Evolutionary conservation across 768 basidiomycete genomes (phyloP).

Genomic region (Leucosporidium yakuticum): DNA sequence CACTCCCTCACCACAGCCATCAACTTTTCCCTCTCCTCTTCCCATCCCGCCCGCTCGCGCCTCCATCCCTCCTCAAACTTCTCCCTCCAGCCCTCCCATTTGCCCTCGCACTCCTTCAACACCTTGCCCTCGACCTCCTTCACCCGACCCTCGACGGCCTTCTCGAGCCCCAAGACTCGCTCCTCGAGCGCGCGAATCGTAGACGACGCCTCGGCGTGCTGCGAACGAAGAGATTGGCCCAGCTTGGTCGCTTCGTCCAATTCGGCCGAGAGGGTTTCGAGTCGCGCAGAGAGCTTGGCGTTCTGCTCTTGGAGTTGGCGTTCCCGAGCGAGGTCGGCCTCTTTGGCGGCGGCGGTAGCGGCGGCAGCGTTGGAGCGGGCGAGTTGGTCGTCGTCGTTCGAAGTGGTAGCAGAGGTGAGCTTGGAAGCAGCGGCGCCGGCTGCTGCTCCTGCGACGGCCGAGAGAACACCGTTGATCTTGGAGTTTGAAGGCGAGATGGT

Average conservation of each 20-base stretch:
- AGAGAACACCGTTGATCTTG: neutral
- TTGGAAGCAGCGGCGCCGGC: neutral
- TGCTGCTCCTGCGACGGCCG: neutral
- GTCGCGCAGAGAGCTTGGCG: slow-evolving; percentile 57
- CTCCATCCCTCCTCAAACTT: slow-evolving; percentile 73
- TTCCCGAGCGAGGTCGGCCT: slow-evolving; percentile 22
- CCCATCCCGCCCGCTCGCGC: slow-evolving; percentile 73
- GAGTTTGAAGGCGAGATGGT: slow-evolving; percentile 12
- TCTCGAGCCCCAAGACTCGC: slow-evolving; percentile 66
- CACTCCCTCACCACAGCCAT: slow-evolving; percentile 70
- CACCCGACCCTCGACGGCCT: slow-evolving; percentile 51
- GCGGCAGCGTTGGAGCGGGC: neutral
- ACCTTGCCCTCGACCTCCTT: slow-evolving; percentile 42
- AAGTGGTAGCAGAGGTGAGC: neutral
- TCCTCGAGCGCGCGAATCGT: slow-evolving; percentile 50
- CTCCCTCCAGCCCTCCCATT: slow-evolving; percentile 64
- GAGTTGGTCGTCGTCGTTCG: neutral
- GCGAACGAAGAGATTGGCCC: slow-evolving; percentile 64
- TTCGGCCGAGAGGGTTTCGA: slow-evolving; percentile 61
- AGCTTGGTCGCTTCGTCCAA: slow-evolving; percentile 69
- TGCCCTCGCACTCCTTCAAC: slow-evolving; percentile 41
- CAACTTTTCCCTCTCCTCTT: slow-evolving; percentile 68
- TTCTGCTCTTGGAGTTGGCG: slow-evolving; percentile 42
- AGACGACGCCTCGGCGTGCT: slow-evolving; percentile 67
- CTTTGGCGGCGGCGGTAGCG: neutral